A percentile compares a stretch with the other conserved stretches of the same genome.
phyloP scores from a whole-genome alignment of 805 yeast genomes.

The Danielia oregonensis region DNA sequence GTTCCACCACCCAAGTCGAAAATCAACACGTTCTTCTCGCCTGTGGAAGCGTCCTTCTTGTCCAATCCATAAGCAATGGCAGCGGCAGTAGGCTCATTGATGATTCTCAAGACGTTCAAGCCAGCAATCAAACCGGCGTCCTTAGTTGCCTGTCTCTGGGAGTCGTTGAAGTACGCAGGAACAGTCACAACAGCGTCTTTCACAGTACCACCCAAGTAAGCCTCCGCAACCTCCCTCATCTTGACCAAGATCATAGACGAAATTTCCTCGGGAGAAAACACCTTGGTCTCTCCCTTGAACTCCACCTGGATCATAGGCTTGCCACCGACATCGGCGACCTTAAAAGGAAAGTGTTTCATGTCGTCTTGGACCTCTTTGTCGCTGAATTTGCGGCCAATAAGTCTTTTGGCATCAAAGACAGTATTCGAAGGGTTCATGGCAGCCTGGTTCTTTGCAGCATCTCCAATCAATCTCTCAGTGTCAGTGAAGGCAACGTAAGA shows the following conservation, averaged over 20 bases:
- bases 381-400: slow-evolving; percentile 76
- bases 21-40: slow-evolving; percentile 85
- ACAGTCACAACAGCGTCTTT: slow-evolving; percentile 47
- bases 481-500: slow-evolving; percentile 96
- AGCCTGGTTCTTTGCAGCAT: slow-evolving; percentile 98
- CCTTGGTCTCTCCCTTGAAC: slow-evolving; percentile 81
- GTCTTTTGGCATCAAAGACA: slow-evolving; percentile 92
- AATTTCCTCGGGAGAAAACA: slow-evolving; percentile 90
- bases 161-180: slow-evolving; percentile 42
- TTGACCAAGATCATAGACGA: slow-evolving; percentile 88
- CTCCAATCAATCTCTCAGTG: slow-evolving; percentile 92
- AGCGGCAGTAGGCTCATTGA: slow-evolving; percentile 45
- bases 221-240: slow-evolving; percentile 94
- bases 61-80: slow-evolving; percentile 45
- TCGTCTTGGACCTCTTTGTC: slow-evolving; percentile 80
- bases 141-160: slow-evolving; percentile 44
- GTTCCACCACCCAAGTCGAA: slow-evolving; percentile 98
- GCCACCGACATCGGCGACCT: slow-evolving; percentile 69
- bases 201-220: slow-evolving; percentile 78
- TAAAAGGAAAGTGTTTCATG: slow-evolving; percentile 86
- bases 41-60: slow-evolving; percentile 50
- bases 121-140: slow-evolving; percentile 46
- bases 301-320: slow-evolving; percentile 88
- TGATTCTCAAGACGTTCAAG: slow-evolving; percentile 41
- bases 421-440: slow-evolving; percentile 95